These are phyloP conservation scores for Fermentozyma sake DNA, from an alignment of 1,139 yeast species.

Conservation along the genomic window DNA sequence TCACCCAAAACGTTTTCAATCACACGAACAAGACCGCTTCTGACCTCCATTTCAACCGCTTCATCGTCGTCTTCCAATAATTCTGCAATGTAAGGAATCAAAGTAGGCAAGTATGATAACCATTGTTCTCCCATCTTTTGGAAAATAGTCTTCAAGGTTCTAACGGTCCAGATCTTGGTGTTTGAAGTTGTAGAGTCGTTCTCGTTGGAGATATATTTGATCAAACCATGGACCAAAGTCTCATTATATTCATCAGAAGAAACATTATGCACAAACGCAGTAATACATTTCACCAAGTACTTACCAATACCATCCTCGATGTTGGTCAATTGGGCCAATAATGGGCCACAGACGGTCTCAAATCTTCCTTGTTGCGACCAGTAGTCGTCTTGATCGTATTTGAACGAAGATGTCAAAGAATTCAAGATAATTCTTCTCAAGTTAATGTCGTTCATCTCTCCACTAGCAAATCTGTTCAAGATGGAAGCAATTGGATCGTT, in stretches of 20 bases:
- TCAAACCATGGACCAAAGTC: conserved; percentile 34
- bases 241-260: conserved; percentile 82
- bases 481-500: conserved; percentile 64
- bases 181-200: conserved; percentile 20
- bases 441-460: conserved; percentile 45
- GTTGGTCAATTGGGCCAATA: conserved; percentile 61
- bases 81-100: conserved; percentile 94
- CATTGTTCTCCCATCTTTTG: conserved; percentile 93
- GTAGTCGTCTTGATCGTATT: conserved; percentile 87
- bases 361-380: conserved; percentile 90
- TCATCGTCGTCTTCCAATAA: conserved; percentile 94
- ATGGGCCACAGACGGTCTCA: conserved; percentile 58
- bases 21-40: conserved; percentile 87
- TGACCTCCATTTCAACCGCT: conserved; percentile 84
- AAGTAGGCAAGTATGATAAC: conserved; percentile 85
- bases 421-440: conserved; percentile 68
- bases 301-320: conserved; percentile 72
- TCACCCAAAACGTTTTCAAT: conserved; percentile 93
- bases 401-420: conserved; percentile 74
- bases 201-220: conserved; percentile 35
- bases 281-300: conserved; percentile 73
- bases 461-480: conserved; percentile 43
- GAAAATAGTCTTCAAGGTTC: conserved; percentile 75
- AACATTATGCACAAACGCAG: conserved; percentile 68
- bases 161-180: conserved; percentile 77